Evolutionary conservation across 2,329 filamentous ascomycete genomes (phyloP).

Genomic region (Septoria linicola): DNA sequence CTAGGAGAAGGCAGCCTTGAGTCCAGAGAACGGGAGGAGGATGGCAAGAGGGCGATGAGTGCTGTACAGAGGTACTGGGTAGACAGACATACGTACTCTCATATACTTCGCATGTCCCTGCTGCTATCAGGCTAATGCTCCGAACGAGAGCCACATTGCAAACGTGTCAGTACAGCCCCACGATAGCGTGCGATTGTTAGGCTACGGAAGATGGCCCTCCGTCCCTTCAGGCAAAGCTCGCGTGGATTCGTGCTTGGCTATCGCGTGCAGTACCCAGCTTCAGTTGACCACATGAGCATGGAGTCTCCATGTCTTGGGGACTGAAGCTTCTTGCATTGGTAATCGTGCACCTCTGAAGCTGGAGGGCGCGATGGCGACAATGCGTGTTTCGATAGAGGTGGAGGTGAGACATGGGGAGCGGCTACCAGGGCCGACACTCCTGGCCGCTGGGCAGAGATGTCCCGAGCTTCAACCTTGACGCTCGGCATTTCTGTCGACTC

Average conservation of each 20-base stretch:
- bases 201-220: slow-evolving; percentile 10
- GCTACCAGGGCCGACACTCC: slow-evolving; percentile 1
- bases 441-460: background rate
- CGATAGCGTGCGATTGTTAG: slow-evolving; percentile 2
- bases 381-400: background rate
- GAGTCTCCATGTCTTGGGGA: too few species aligned
- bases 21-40: background rate
- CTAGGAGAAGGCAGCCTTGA: background rate
- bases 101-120: background rate
- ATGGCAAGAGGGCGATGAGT: background rate
- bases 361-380: background rate
- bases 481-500: background rate
- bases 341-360: background rate
- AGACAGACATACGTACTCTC: background rate
- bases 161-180: background rate
- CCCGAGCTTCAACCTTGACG: slow-evolving; percentile 1
- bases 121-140: slow-evolving; percentile 2
- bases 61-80: background rate
- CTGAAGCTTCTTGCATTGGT: too few species aligned
- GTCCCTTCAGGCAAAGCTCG: background rate
- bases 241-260: slow-evolving; percentile 4
- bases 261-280: background rate
- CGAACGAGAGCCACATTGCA: background rate
- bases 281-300: too few species aligned
- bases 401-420: background rate